Evolutionary conservation across 176 grass and related monocot species (phyloP).

Genomic region (Phyllostachys edulis): DNA sequence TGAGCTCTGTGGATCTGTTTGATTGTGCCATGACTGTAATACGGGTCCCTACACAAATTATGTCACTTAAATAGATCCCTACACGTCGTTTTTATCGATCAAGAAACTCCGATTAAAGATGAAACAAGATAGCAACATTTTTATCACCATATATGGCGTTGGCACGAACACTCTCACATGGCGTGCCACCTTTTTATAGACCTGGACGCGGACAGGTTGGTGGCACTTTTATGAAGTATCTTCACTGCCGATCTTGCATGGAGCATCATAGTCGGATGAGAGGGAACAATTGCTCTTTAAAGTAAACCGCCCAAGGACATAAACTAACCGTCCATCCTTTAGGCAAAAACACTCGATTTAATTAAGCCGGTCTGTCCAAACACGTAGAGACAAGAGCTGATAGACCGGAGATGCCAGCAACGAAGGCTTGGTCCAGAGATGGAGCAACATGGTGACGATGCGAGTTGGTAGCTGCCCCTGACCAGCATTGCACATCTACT

Average conservation of each 20-base stretch:
- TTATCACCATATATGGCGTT: background rate
- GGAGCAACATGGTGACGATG: background rate
- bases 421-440: background rate
- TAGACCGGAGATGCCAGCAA: background rate
- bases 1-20: background rate
- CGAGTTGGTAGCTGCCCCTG: constrained; percentile 19
- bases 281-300: constrained; percentile 21
- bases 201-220: background rate
- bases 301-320: background rate
- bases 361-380: background rate
- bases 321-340: background rate
- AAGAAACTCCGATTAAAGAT: background rate
- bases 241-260: background rate
- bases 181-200: background rate
- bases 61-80: background rate
- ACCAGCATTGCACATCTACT: background rate
- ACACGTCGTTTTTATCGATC: background rate
- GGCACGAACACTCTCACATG: constrained; percentile 36
- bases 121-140: background rate
- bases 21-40: background rate
- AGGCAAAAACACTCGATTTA: background rate
- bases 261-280: background rate
- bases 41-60: background rate
- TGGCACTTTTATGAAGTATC: too few relatives aligned
- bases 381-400: background rate